These are phyloP conservation scores for Neurospora sp. DNA, from an alignment of 495 filamentous ascomycete species.

Conservation along the genomic window DNA sequence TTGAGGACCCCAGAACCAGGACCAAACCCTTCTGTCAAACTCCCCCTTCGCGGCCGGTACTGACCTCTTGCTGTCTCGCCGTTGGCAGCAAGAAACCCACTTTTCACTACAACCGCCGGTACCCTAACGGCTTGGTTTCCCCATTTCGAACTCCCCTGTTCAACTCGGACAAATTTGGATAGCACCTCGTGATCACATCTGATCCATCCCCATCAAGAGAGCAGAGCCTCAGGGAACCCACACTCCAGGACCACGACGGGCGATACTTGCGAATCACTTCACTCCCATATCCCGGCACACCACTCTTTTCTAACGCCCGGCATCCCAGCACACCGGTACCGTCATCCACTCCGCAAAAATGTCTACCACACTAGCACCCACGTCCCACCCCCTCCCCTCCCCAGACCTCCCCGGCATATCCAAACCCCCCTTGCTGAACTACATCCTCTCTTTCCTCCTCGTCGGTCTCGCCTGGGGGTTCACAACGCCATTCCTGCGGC, in stretches of 20 bases:
- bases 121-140: not conserved
- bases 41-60: not conserved
- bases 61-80: not conserved
- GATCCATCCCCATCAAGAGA: not conserved
- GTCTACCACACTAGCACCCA: not conserved
- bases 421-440: constrained; percentile 55
- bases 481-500: constrained; percentile 66
- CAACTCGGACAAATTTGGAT: not conserved
- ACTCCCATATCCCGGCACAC: not conserved
- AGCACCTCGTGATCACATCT: not conserved
- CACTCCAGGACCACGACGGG: not conserved
- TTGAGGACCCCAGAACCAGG: not conserved
- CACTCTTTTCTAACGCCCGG: not conserved
- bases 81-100: not conserved
- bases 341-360: not conserved
- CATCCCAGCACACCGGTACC: not conserved
- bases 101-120: too few relatives aligned
- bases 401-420: constrained; percentile 6
- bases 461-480: constrained; percentile 81
- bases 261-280: not conserved
- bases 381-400: not conserved
- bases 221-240: not conserved
- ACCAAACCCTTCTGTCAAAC: not conserved
- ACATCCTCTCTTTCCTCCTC: constrained; percentile 78
- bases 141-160: not conserved